phyloP scores from a whole-genome alignment of 805 yeast genomes.

The Starmerella ratchasimensis region DNA sequence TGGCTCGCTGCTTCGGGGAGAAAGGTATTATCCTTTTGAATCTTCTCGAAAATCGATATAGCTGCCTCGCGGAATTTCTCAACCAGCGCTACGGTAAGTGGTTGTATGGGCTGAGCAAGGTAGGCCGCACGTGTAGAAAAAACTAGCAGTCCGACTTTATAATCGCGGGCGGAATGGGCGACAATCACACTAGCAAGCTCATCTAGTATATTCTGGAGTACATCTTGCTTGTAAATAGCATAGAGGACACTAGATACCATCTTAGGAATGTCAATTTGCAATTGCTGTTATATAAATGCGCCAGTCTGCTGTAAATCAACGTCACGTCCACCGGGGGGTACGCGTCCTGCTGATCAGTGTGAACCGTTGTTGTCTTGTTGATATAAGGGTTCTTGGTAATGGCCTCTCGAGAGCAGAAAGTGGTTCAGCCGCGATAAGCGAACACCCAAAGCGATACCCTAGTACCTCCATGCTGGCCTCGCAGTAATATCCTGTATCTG shows the following conservation, averaged over 20 bases:
- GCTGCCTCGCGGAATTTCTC: constrained; percentile 1
- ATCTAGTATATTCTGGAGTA: not conserved
- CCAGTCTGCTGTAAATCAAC: no score
- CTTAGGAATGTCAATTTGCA: no score
- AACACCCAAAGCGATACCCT: no score
- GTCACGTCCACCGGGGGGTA: no score
- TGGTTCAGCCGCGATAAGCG: no score
- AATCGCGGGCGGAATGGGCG: not conserved
- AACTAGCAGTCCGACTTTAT: not conserved
- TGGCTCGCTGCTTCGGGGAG: not conserved
- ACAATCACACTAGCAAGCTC: constrained; percentile 8
- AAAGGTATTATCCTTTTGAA: not conserved
- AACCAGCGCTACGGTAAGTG: constrained; percentile 1
- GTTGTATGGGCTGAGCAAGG: not conserved
- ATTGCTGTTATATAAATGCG: no score
- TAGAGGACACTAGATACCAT: constrained; percentile 1
- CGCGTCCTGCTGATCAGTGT: no score
- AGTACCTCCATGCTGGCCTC: no score
- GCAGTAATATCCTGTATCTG: no score
- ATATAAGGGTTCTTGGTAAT: no score
- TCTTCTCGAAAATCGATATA: not conserved
- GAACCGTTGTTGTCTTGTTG: no score
- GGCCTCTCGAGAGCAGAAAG: no score
- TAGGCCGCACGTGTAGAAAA: not conserved
- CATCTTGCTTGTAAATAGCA: not conserved